These are phyloP conservation scores for Ganoderma multipileum DNA, from an alignment of 1,284 basidiomycete genomes.

Conservation along the genomic window DNA sequence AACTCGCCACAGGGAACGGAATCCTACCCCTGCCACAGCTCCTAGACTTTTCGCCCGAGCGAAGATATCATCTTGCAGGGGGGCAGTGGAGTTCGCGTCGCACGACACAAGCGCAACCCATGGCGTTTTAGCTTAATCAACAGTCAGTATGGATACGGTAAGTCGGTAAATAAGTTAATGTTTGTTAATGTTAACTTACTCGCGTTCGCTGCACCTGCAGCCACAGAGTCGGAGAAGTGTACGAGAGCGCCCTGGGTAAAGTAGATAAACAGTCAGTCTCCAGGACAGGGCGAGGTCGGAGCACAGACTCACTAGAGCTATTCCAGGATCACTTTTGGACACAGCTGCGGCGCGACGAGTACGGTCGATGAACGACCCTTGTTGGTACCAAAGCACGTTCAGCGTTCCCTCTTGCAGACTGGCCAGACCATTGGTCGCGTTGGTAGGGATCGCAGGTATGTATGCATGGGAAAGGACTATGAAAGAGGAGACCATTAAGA, in stretches of 20 bases:
- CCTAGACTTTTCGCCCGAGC: slow-evolving; percentile 17
- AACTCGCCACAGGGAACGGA: too few relatives aligned
- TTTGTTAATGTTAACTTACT: not conserved
- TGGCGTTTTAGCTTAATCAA: not conserved
- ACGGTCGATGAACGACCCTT: not conserved
- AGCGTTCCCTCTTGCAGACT: not conserved
- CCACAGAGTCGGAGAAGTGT: not conserved
- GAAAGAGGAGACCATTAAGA: not conserved
- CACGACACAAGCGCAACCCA: slow-evolving; percentile 24
- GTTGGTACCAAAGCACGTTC: not conserved
- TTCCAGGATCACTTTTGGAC: not conserved
- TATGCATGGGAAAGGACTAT: not conserved
- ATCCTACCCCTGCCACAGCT: slow-evolving; percentile 16
- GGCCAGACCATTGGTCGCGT: slow-evolving; percentile 1
- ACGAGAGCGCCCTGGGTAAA: not conserved
- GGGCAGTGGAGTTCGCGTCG: slow-evolving; percentile 13
- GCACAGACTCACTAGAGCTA: not conserved
- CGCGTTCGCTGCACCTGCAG: not conserved
- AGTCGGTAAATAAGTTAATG: too few relatives aligned
- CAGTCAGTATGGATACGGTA: not conserved
- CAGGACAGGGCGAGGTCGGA: not conserved
- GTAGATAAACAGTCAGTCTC: not conserved
- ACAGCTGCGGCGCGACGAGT: not conserved
- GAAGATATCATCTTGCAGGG: slow-evolving; percentile 16
- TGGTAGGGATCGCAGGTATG: not conserved